Evolutionary conservation across 768 basidiomycete species (phyloP).

Genomic region (Tulasnella sp.): DNA sequence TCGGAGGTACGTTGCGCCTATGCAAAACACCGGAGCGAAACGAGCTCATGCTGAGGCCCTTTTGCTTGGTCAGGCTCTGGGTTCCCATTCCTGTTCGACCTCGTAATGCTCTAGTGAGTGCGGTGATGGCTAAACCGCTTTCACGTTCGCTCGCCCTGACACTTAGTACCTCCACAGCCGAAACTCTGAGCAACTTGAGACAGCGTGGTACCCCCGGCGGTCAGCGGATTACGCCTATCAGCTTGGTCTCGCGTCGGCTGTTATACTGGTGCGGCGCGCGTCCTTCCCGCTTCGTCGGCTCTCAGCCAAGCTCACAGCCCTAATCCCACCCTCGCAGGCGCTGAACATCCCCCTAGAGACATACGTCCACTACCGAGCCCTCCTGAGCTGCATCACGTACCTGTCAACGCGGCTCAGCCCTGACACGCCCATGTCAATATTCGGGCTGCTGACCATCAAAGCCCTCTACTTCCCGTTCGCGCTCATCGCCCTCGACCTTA

Average conservation of each 20-base stretch:
- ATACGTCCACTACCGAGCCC: slow-evolving; percentile 61
- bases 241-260: slow-evolving; percentile 55
- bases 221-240: slow-evolving; percentile 83
- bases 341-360: slow-evolving; percentile 66
- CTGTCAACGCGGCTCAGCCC: slow-evolving; percentile 66
- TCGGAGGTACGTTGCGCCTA: slow-evolving; percentile 55
- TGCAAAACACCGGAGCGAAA: neutral
- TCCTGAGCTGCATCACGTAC: slow-evolving; percentile 70
- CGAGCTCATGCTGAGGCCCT: neutral
- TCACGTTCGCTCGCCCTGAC: neutral
- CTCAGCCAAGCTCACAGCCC: neutral
- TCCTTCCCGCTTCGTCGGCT: neutral
- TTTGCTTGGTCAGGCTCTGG: slow-evolving; percentile 49
- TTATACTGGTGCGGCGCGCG: slow-evolving; percentile 57
- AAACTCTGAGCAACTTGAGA: slow-evolving; percentile 66
- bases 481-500: slow-evolving; percentile 70
- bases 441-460: slow-evolving; percentile 78
- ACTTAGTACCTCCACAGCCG: slow-evolving; percentile 52
- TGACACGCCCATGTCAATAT: slow-evolving; percentile 69
- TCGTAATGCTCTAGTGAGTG: slow-evolving; percentile 70
- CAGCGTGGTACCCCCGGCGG: slow-evolving; percentile 56
- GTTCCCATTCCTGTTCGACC: slow-evolving; percentile 63
- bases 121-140: neutral
- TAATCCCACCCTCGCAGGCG: slow-evolving; percentile 43
- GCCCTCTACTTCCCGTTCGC: slow-evolving; percentile 73